Evolutionary conservation across 176 grass and related monocot species (phyloP).

Genomic region (Oryza australiensis): DNA sequence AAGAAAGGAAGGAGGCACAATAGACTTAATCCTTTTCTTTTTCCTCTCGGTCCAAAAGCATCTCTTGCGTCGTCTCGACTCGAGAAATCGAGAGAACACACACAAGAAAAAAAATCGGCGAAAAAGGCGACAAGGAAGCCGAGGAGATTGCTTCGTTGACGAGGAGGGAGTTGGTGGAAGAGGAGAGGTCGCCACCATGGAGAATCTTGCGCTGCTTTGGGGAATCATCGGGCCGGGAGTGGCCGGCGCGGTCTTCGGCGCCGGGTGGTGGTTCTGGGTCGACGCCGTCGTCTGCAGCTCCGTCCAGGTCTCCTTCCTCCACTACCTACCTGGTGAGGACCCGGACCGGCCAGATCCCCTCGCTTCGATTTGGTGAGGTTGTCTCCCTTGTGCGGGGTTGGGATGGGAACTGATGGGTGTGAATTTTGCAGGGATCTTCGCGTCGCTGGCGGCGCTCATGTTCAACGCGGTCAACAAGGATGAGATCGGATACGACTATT

Average conservation of each 20-base stretch:
- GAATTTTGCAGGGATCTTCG: constrained; percentile 55
- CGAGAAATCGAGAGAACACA: neutral
- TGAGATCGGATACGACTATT: constrained; percentile 80
- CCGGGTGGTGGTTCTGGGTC: constrained; percentile 98
- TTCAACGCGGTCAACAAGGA: constrained; percentile 87
- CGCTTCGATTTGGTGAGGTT: neutral
- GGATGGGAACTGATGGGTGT: neutral
- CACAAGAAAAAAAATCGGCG: neutral
- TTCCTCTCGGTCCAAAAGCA: too few relatives aligned
- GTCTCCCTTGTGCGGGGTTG: neutral
- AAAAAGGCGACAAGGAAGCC: constrained; percentile 14
- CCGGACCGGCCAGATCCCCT: constrained; percentile 17
- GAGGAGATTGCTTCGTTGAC: constrained; percentile 28
- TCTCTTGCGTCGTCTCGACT: neutral
- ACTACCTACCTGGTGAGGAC: constrained; percentile 87
- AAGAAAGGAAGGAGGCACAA: too few relatives aligned
- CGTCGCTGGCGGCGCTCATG: constrained; percentile 75
- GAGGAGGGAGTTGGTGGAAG: constrained; percentile 21
- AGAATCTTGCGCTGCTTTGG: constrained; percentile 74
- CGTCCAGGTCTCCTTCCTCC: constrained; percentile 81
- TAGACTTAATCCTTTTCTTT: too few relatives aligned
- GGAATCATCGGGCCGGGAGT: constrained; percentile 82
- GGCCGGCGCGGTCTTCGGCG: constrained; percentile 85
- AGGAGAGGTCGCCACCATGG: constrained; percentile 43
- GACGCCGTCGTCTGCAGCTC: constrained; percentile 92